phyloP scores from a whole-genome alignment of 345 rosid species.

The Populus davidiana region DNA sequence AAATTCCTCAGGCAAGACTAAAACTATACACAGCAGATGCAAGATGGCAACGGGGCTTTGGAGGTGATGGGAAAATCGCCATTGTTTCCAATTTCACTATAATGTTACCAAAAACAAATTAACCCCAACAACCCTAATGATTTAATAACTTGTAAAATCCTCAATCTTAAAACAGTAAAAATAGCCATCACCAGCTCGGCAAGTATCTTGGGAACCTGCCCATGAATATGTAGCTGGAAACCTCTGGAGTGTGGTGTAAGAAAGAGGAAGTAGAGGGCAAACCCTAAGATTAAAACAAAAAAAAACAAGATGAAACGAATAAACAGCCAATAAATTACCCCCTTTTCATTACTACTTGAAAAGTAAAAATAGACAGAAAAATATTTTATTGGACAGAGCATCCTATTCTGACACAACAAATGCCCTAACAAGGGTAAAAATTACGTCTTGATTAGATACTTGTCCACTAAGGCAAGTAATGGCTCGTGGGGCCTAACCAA shows the following conservation, averaged over 20 bases:
- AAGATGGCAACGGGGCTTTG: too few species aligned
- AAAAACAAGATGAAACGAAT: not conserved
- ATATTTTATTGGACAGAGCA: not conserved
- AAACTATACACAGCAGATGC: too few species aligned
- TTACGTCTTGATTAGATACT: not conserved
- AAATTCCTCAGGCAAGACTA: too few species aligned
- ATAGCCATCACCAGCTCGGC: not conserved
- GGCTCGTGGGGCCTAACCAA: constrained; percentile 9
- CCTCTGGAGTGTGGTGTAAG: not conserved
- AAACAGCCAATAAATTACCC: not conserved
- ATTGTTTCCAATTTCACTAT: too few species aligned
- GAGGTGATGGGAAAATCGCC: too few species aligned
- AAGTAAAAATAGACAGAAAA: not conserved
- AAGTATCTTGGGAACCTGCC: not conserved
- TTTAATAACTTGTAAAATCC: too few species aligned
- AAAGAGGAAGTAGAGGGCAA: not conserved
- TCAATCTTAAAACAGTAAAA: too few species aligned
- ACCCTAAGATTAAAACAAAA: not conserved
- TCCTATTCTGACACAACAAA: not conserved
- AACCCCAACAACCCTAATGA: too few species aligned
- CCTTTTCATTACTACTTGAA: not conserved
- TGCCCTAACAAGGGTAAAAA: not conserved
- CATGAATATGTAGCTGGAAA: not conserved
- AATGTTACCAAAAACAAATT: too few species aligned
- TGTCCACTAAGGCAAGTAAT: constrained; percentile 13